Evolutionary conservation across 495 filamentous ascomycete species (phyloP).

Genomic region (Tuber magnatum): DNA sequence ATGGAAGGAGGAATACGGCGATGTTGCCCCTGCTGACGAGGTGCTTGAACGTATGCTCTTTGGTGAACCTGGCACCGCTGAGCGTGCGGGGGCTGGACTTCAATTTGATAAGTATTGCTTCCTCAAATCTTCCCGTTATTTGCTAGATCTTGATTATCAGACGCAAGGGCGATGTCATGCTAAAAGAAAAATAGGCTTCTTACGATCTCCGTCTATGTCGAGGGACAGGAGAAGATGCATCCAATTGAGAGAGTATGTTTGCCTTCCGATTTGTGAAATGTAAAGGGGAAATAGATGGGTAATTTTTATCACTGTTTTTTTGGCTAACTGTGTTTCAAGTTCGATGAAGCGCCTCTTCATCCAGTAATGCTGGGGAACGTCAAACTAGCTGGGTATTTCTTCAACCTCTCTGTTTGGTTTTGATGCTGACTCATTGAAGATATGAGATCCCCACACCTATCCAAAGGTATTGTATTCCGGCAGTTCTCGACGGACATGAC

Average conservation of each 20-base stretch:
- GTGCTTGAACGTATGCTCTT: constrained; percentile 71
- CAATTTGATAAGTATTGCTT: constrained; percentile 47
- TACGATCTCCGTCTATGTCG: constrained; percentile 53
- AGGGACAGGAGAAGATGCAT: constrained; percentile 50
- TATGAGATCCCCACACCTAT: constrained; percentile 72
- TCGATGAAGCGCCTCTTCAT: constrained; percentile 74
- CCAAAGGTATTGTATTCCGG: constrained; percentile 73
- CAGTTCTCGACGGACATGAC: constrained; percentile 64
- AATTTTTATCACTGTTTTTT: background rate
- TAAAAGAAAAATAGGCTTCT: constrained; percentile 46
- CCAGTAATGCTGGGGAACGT: constrained; percentile 76
- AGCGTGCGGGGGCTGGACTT: constrained; percentile 43
- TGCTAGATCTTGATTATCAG: background rate
- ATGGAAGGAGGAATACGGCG: constrained; percentile 77
- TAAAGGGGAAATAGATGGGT: background rate
- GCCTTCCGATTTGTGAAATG: background rate
- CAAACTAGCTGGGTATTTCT: constrained; percentile 52
- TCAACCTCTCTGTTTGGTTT: background rate
- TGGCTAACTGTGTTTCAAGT: constrained; percentile 43
- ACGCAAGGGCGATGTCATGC: background rate
- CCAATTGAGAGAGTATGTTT: constrained; percentile 49
- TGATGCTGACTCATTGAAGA: constrained; percentile 6
- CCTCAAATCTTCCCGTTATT: background rate
- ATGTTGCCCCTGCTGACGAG: constrained; percentile 63
- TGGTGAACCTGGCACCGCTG: constrained; percentile 45